Evolutionary conservation across 139 green algal species (phyloP).

Genomic region (Asterochloris sp.): DNA sequence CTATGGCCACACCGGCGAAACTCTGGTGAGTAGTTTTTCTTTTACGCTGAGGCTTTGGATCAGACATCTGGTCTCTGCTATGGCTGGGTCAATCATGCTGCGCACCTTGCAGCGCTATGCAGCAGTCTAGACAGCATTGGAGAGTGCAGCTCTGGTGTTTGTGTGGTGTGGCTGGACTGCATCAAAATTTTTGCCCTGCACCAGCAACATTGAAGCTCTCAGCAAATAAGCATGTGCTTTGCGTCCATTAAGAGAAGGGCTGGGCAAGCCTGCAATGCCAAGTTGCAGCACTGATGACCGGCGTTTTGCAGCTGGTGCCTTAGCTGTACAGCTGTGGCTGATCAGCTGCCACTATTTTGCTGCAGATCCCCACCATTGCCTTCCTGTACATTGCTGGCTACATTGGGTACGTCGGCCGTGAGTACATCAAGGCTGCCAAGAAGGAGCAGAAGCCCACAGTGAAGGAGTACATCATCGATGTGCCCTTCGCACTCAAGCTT

Average conservation of each 20-base stretch:
- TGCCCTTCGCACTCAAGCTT: conserved; percentile 73
- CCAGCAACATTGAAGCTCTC: background rate
- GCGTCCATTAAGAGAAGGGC: too few species aligned
- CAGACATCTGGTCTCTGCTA: background rate
- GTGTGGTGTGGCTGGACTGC: background rate
- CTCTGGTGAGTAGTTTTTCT: conserved; percentile 67
- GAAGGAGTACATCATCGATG: conserved; percentile 99
- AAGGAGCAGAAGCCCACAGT: conserved; percentile 73
- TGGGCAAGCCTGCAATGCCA: background rate
- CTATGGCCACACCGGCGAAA: conserved; percentile 92
- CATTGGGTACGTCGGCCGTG: conserved; percentile 91
- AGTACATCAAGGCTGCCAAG: conserved; percentile 78
- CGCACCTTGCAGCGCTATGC: background rate
- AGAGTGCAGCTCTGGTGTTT: too few species aligned
- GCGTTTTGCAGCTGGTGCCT: background rate
- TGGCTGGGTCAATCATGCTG: too few species aligned
- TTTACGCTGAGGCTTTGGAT: background rate
- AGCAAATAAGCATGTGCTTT: background rate
- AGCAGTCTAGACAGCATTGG: background rate
- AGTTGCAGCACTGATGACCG: background rate
- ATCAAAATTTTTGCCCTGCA: background rate
- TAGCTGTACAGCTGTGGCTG: background rate
- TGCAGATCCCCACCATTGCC: conserved; percentile 88
- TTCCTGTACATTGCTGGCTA: conserved; percentile 98
- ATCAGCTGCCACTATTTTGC: background rate